A percentile compares a stretch with the other conserved stretches of the same genome.
Conservation (phyloP, 2,329 filamentous ascomycete species). For the Paraconiothyrium brasiliense region DNA sequence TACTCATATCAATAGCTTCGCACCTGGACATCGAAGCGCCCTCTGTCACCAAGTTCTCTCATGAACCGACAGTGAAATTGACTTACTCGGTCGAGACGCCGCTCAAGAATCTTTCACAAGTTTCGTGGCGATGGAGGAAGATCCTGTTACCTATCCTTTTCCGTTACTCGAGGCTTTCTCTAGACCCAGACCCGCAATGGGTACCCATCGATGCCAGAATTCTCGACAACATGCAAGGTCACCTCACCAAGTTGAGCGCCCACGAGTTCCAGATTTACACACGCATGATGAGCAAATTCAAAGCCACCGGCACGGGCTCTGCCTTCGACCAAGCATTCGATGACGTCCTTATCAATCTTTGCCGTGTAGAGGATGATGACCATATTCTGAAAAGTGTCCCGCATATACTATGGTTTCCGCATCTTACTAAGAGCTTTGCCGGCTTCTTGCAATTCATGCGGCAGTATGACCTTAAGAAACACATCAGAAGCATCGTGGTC, state of each 20-base stretch:
- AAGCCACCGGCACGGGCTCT: slow-evolving; percentile 35
- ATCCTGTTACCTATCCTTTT: slow-evolving; percentile 47
- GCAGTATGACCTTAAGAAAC: slow-evolving; percentile 35
- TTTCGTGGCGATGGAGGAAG: slow-evolving; percentile 45
- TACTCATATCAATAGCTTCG: slow-evolving; percentile 45
- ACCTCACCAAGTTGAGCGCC: slow-evolving; percentile 40
- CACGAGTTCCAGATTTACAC: slow-evolving; percentile 46
- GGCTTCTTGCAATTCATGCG: slow-evolving; percentile 31
- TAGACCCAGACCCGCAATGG: slow-evolving; percentile 44
- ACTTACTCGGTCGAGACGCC: slow-evolving; percentile 32
- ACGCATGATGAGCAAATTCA: slow-evolving; percentile 45
- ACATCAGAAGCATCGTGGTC: slow-evolving; percentile 61
- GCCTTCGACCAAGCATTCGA: slow-evolving; percentile 44
- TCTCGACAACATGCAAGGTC: slow-evolving; percentile 45
- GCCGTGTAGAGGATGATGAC: slow-evolving; percentile 42
- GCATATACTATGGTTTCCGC: slow-evolving; percentile 42
- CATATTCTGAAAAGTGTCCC: slow-evolving; percentile 36
- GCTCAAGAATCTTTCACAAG: slow-evolving; percentile 44
- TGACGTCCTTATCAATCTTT: slow-evolving; percentile 45
- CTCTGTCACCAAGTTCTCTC: slow-evolving; percentile 42
- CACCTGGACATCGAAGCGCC: slow-evolving; percentile 44
- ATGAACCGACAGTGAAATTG: slow-evolving; percentile 41
- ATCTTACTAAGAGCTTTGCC: slow-evolving; percentile 36
- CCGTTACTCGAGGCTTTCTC: slow-evolving; percentile 34
- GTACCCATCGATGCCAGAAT: slow-evolving; percentile 45